Conservation (phyloP, 441 rosid species). For the Syzygium syzygioides region DNA sequence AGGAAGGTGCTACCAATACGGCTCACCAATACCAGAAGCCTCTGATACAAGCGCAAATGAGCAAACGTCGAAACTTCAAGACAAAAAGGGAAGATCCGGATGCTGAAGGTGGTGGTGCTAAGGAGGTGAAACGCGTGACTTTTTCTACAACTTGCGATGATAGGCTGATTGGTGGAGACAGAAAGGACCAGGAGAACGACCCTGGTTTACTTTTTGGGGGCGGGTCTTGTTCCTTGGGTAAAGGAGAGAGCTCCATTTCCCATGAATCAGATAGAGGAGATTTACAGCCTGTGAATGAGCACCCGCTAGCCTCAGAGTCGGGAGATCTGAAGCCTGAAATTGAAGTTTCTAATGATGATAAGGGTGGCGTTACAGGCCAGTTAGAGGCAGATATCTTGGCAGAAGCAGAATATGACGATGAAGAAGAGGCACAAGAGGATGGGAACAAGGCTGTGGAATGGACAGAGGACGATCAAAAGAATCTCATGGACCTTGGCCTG, state of each 20-base stretch:
- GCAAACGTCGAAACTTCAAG: constrained; percentile 33
- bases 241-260: constrained; percentile 1
- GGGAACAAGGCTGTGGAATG: constrained; percentile 47
- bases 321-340: background rate
- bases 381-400: constrained; percentile 35
- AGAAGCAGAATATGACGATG: constrained; percentile 35
- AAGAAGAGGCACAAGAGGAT: constrained; percentile 21
- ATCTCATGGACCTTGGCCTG: constrained; percentile 76
- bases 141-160: constrained; percentile 14
- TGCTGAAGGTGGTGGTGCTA: background rate
- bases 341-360: constrained; percentile 5
- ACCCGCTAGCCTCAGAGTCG: background rate
- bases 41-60: constrained; percentile 25
- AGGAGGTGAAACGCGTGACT: constrained; percentile 17
- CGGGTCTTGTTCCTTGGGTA: background rate
- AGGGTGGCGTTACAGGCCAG: constrained; percentile 17
- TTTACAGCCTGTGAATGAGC: constrained; percentile 2
- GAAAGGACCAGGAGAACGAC: constrained; percentile 1
- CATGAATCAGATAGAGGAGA: constrained; percentile 11
- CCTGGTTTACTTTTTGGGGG: background rate
- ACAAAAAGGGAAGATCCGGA: background rate
- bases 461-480: constrained; percentile 84
- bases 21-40: background rate
- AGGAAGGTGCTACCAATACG: background rate
- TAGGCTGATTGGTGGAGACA: constrained; percentile 16